Conservation (phyloP, 192 early-diverging fungal genomes). For the Podila horticola region DNA sequence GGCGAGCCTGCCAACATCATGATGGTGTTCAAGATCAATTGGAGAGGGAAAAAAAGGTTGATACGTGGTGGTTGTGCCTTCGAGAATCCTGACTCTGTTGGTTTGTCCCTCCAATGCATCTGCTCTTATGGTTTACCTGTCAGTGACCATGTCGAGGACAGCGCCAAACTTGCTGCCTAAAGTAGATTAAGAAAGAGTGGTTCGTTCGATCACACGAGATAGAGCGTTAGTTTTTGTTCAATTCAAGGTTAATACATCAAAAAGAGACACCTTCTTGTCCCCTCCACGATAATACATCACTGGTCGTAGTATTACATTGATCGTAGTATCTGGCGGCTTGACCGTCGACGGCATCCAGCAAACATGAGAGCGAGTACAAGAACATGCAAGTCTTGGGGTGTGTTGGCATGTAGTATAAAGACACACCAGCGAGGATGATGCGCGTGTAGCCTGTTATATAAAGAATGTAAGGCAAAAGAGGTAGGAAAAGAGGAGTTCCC, state of each 20-base stretch:
- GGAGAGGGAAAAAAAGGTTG: no score
- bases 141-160: slow-evolving; percentile 99
- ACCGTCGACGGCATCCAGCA: slow-evolving; percentile 96
- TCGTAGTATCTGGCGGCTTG: slow-evolving; percentile 91
- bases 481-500: neutral
- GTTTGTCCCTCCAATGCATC: no score
- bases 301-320: slow-evolving; percentile 74
- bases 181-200: neutral
- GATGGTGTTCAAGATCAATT: no score
- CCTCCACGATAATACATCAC: no score
- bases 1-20: no score
- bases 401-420: slow-evolving; percentile 82
- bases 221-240: slow-evolving; percentile 1
- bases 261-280: no score
- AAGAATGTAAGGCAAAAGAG: neutral
- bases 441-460: slow-evolving; percentile 79
- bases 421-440: slow-evolving; percentile 76
- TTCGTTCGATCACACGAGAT: neutral
- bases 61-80: no score
- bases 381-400: slow-evolving; percentile 78
- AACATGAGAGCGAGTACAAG: slow-evolving; percentile 87
- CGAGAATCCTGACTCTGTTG: no score
- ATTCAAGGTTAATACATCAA: slow-evolving; percentile 2
- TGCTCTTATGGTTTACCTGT: slow-evolving; percentile 64
- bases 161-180: slow-evolving; percentile 91